Percentiles rank a stretch among this genome's conserved stretches.
These are phyloP conservation scores for Pyrus pyrifolia DNA, from an alignment of 306 rosid genomes.

Conservation along the genomic window DNA sequence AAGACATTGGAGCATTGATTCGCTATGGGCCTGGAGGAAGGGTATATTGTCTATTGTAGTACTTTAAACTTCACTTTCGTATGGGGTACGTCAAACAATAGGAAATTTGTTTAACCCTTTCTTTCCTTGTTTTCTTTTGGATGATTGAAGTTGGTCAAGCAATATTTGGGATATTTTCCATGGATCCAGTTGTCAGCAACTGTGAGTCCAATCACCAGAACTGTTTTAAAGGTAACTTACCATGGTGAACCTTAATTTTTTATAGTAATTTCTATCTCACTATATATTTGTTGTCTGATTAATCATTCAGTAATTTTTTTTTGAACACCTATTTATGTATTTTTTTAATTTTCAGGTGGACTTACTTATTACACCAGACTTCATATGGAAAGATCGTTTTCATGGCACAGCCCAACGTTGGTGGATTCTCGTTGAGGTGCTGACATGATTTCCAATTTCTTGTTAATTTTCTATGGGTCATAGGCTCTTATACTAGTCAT, in stretches of 20 bases:
- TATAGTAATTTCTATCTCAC: background rate
- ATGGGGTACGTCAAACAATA: background rate
- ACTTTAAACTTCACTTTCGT: conserved; percentile 13
- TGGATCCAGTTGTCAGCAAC: conserved; percentile 86
- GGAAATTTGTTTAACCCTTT: conserved; percentile 10
- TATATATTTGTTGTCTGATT: background rate
- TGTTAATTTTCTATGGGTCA: background rate
- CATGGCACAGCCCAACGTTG: conserved; percentile 84
- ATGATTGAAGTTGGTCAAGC: conserved; percentile 61
- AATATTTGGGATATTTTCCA: conserved; percentile 80
- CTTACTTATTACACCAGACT: conserved; percentile 58
- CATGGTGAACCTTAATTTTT: background rate
- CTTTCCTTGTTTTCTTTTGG: conserved; percentile 14
- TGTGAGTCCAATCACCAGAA: conserved; percentile 94
- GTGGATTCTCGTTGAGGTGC: conserved; percentile 99
- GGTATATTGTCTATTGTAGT: conserved; percentile 39
- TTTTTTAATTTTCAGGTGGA: conserved; percentile 50
- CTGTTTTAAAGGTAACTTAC: conserved; percentile 76
- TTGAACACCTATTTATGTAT: background rate
- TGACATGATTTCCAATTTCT: conserved; percentile 8
- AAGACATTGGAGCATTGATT: conserved; percentile 84
- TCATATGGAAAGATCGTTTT: conserved; percentile 88
- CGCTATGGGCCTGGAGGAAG: conserved; percentile 89
- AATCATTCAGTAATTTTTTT: background rate
- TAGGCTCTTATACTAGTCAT: background rate